phyloP scores from a whole-genome alignment of 1,284 basidiomycete species.

The Boletellus dicymbophilus region DNA sequence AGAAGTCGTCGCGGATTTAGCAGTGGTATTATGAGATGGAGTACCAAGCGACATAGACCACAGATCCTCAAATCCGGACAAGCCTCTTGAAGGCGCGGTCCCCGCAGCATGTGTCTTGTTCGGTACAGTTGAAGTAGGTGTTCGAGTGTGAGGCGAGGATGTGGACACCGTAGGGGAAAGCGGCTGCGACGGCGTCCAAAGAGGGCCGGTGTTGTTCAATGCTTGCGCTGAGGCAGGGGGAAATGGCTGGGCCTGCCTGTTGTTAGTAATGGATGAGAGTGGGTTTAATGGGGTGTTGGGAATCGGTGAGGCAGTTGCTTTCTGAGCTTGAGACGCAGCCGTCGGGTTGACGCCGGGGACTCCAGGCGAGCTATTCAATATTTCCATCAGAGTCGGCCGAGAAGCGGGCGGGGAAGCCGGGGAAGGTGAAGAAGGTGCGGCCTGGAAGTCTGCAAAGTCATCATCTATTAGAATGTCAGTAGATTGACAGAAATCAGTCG shows the following conservation, averaged over 20 bases:
- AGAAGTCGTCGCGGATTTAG: conserved; percentile 27
- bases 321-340: conserved; percentile 11
- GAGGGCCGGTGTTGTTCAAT: conserved; percentile 11
- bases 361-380: conserved; percentile 42
- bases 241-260: conserved; percentile 22
- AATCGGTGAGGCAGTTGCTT: conserved; percentile 13
- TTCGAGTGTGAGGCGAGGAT: conserved; percentile 10
- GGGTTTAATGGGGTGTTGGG: conserved; percentile 10
- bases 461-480: conserved; percentile 54
- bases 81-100: conserved; percentile 32
- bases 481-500: background rate
- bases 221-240: conserved; percentile 25
- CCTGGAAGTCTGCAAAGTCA: conserved; percentile 93
- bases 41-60: conserved; percentile 84
- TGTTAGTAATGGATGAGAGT: conserved; percentile 18
- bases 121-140: conserved; percentile 3
- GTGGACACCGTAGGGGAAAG: conserved; percentile 22
- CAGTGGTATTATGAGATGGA: conserved; percentile 27
- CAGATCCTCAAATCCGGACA: conserved; percentile 82
- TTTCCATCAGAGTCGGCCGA: conserved; percentile 55
- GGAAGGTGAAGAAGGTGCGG: conserved; percentile 56
- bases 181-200: conserved; percentile 25
- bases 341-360: conserved; percentile 21
- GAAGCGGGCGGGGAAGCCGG: conserved; percentile 33
- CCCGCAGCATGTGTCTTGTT: conserved; percentile 25